These are phyloP conservation scores for Abrus pulchellus DNA, from an alignment of 306 rosid species.

Conservation along the genomic window DNA sequence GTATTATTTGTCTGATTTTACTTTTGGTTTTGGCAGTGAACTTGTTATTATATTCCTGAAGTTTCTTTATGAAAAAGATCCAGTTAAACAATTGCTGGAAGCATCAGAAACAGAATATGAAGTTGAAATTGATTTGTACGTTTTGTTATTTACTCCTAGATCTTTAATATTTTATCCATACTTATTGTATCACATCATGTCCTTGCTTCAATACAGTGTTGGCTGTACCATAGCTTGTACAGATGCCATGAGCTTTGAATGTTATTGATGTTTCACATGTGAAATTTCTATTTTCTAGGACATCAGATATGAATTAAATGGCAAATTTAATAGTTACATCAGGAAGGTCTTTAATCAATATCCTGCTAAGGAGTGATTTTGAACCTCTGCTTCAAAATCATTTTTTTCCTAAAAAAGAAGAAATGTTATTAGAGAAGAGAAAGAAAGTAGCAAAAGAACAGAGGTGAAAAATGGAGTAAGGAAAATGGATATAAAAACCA, in stretches of 20 bases:
- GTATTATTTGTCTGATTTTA: conserved; percentile 45
- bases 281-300: conserved; percentile 32
- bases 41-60: conserved; percentile 87
- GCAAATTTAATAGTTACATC: background rate
- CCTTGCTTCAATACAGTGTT: conserved; percentile 21
- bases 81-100: conserved; percentile 87
- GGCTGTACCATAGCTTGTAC: conserved; percentile 40
- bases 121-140: conserved; percentile 86
- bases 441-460: conserved; percentile 15
- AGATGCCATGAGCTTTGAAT: conserved; percentile 15
- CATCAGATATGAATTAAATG: background rate
- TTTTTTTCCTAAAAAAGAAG: background rate
- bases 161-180: conserved; percentile 24
- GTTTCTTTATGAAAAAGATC: conserved; percentile 94
- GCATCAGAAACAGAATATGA: conserved; percentile 66
- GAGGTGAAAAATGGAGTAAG: background rate
- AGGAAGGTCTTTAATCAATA: conserved; percentile 14
- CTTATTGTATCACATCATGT: conserved; percentile 25
- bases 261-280: conserved; percentile 10
- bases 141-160: conserved; percentile 28
- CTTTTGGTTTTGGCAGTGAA: conserved; percentile 78
- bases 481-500: background rate
- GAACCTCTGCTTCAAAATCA: conserved; percentile 8
- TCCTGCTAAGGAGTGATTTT: conserved; percentile 6
- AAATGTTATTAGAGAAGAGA: background rate